A percentile compares a stretch with the other conserved stretches of the same genome.
Conservation (phyloP, 441 rosid species). For the Populus hybrid region DNA sequence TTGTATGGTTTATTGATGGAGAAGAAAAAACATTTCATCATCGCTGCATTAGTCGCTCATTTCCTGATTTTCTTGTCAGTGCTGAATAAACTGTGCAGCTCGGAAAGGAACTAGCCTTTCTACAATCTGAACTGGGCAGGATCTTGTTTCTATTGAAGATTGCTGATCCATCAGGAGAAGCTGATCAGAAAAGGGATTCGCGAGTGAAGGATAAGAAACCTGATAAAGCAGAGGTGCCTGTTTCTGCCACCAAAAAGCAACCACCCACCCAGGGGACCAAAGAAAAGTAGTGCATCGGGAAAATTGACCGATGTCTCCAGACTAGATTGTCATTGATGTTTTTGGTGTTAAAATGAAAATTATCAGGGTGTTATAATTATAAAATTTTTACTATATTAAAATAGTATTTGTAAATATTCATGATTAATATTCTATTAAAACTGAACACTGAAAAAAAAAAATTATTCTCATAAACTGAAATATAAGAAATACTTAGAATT, state of each 20-base stretch:
- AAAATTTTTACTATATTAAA: no score
- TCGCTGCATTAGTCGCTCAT: constrained; percentile 10
- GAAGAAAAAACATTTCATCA: neutral
- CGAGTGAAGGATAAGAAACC: constrained; percentile 38
- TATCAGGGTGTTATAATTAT: no score
- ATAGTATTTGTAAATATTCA: fast-evolving
- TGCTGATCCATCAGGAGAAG: constrained; percentile 91
- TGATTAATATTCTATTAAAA: no score
- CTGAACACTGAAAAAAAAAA: no score
- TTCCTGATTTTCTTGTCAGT: constrained; percentile 42
- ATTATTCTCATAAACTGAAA: no score
- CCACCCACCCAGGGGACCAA: constrained; percentile 27
- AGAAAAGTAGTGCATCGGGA: constrained; percentile 22
- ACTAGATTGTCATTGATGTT: constrained; percentile 28
- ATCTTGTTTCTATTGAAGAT: constrained; percentile 71
- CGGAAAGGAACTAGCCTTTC: constrained; percentile 64
- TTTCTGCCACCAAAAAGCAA: constrained; percentile 29
- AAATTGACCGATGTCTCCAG: constrained; percentile 34
- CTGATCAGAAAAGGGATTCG: constrained; percentile 57
- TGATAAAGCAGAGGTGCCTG: constrained; percentile 30
- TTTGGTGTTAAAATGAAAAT: constrained; percentile 29
- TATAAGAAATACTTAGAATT: no score
- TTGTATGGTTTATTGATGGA: constrained; percentile 3
- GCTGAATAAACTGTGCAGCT: constrained; percentile 56
- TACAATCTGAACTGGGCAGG: constrained; percentile 72